These are phyloP conservation scores for Gossypium herbaceum DNA, from an alignment of 345 rosid species.

Conservation along the genomic window DNA sequence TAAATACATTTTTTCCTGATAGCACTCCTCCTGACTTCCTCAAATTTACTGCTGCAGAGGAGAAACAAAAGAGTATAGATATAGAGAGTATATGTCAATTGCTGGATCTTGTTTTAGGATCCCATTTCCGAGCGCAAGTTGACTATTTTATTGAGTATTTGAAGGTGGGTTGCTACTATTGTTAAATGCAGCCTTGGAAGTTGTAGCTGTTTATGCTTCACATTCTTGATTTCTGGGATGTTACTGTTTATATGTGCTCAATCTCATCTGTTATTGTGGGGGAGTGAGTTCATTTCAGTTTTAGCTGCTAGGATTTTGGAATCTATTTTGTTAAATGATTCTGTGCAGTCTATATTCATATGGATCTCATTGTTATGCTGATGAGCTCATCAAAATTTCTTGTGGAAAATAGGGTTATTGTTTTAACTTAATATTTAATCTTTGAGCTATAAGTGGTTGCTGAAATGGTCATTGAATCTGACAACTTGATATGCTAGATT, in stretches of 20 bases:
- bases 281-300: background rate
- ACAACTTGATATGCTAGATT: constrained; percentile 2
- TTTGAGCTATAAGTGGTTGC: background rate
- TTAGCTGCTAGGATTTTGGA: background rate
- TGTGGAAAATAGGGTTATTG: background rate
- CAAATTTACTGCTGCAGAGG: constrained; percentile 51
- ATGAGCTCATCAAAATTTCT: background rate
- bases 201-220: constrained; percentile 1
- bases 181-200: background rate
- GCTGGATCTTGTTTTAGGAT: constrained; percentile 73
- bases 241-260: background rate
- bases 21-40: background rate
- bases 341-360: background rate
- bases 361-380: background rate
- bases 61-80: constrained; percentile 85
- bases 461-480: background rate
- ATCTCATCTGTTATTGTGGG: background rate
- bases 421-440: background rate
- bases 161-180: constrained; percentile 40
- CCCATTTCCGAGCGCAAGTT: constrained; percentile 68
- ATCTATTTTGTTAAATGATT: background rate
- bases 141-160: constrained; percentile 70
- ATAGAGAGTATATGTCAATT: constrained; percentile 84
- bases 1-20: background rate
- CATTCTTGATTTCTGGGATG: background rate